These are phyloP conservation scores for Cladosporium cucumerinum DNA, from an alignment of 2,329 filamentous ascomycete species.

Conservation along the genomic window DNA sequence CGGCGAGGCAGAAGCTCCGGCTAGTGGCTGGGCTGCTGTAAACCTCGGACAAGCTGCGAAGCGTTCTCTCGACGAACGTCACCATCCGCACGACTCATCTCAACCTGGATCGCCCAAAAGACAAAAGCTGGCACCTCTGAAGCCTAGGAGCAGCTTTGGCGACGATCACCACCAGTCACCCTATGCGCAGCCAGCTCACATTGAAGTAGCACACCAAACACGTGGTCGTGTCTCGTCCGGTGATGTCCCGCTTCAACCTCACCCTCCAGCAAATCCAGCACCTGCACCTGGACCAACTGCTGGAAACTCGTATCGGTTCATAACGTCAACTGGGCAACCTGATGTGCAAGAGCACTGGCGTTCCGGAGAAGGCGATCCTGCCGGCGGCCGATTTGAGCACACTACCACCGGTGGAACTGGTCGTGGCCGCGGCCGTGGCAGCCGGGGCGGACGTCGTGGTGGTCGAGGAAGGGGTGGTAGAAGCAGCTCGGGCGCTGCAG, in stretches of 20 bases:
- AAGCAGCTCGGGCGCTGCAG: conserved; percentile 22
- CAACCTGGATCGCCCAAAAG: conserved; percentile 43
- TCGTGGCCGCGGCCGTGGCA: conserved; percentile 21
- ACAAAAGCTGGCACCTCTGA: conserved; percentile 40
- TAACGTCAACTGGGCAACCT: conserved; percentile 30
- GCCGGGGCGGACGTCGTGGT: conserved; percentile 34
- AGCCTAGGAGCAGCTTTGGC: conserved; percentile 33
- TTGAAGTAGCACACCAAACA: conserved; percentile 3
- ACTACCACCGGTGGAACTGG: background rate
- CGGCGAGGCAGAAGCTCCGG: conserved; percentile 22
- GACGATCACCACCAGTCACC: conserved; percentile 26
- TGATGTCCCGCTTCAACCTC: background rate
- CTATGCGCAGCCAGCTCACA: conserved; percentile 6
- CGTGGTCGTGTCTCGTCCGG: conserved; percentile 5
- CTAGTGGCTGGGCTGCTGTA: conserved; percentile 43
- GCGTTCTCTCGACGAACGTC: conserved; percentile 39
- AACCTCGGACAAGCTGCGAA: conserved; percentile 43
- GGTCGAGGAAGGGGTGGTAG: conserved; percentile 37
- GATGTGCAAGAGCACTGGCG: conserved; percentile 33
- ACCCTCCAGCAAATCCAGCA: conserved; percentile 20
- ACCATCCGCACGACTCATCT: conserved; percentile 29
- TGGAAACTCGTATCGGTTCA: conserved; percentile 32
- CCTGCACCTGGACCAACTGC: conserved; percentile 19
- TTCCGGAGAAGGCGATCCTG: conserved; percentile 15
- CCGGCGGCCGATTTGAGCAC: conserved; percentile 4